phyloP scores from a whole-genome alignment of 2,329 filamentous ascomycete genomes.

The Emericellopsis cladophorae region DNA sequence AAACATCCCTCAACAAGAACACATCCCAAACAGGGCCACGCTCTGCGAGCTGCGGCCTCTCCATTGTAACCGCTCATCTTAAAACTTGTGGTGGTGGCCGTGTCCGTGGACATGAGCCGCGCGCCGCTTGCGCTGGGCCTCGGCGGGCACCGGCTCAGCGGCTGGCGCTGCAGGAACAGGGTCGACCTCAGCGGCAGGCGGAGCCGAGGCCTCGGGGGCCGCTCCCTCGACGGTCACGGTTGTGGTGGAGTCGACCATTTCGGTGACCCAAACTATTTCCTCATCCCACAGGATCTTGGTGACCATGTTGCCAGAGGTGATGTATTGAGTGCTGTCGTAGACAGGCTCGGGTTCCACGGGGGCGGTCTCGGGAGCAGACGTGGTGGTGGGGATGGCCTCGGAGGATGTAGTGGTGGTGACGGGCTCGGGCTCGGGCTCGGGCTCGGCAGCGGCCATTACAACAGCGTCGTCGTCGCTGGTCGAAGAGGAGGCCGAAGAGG shows the following conservation, averaged over 20 bases:
- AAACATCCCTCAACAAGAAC: conserved; percentile 1
- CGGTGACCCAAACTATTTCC: conserved; percentile 39
- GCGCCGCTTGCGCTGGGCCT: conserved; percentile 11
- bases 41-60: background rate
- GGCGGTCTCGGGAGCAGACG: conserved; percentile 9
- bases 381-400: background rate
- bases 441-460: conserved; percentile 2
- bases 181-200: conserved; percentile 1
- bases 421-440: background rate
- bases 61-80: conserved; percentile 6
- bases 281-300: conserved; percentile 46
- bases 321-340: conserved; percentile 36
- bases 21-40: too few species aligned
- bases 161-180: conserved; percentile 3
- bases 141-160: conserved; percentile 5
- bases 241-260: conserved; percentile 24
- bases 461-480: background rate
- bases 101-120: conserved; percentile 24
- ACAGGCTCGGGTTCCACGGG: conserved; percentile 20
- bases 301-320: conserved; percentile 36
- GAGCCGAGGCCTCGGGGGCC: conserved; percentile 2
- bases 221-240: conserved; percentile 23
- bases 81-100: conserved; percentile 13
- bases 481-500: too few species aligned
- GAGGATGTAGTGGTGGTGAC: conserved; percentile 1